A percentile compares a stretch with the other conserved stretches of the same genome.
Conservation (phyloP, 2,329 filamentous ascomycete species). For the Dryadomyces quercus-mongolicae region DNA sequence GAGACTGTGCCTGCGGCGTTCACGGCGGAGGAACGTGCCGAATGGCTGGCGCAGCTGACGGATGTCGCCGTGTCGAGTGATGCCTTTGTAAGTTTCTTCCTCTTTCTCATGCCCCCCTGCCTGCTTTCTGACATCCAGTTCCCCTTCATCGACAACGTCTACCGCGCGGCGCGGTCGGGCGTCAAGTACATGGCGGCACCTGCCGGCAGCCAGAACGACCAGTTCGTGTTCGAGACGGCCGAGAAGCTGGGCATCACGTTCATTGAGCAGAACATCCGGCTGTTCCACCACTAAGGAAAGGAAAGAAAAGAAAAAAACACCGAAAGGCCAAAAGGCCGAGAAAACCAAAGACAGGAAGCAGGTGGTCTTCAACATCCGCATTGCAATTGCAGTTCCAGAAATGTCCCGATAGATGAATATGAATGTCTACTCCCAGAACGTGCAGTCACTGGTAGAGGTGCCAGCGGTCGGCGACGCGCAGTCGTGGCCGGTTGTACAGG, state of each 20-base stretch:
- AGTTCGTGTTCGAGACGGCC: constrained; percentile 72
- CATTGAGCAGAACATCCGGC: constrained; percentile 83
- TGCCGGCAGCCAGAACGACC: constrained; percentile 77
- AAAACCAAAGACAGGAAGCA: too few species aligned
- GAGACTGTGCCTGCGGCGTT: constrained; percentile 79
- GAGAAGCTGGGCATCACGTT: constrained; percentile 89
- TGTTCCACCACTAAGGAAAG: constrained; percentile 76
- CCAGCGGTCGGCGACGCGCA: too few species aligned
- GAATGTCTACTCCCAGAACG: too few species aligned
- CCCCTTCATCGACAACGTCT: constrained; percentile 97
- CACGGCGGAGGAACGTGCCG: constrained; percentile 69
- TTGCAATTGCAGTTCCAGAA: too few species aligned
- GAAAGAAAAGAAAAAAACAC: not conserved
- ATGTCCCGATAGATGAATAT: too few species aligned
- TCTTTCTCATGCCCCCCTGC: not conserved
- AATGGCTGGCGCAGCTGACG: constrained; percentile 72
- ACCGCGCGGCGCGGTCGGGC: constrained; percentile 76
- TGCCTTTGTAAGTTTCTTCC: constrained; percentile 63
- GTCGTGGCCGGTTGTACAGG: too few species aligned
- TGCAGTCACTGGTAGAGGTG: too few species aligned
- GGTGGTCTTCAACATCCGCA: too few species aligned
- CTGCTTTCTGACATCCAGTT: constrained; percentile 42
- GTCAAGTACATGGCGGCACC: constrained; percentile 95
- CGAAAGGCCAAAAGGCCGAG: too few species aligned
- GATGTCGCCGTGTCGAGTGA: constrained; percentile 85